Percentiles rank a stretch among this genome's conserved stretches.
phyloP scores from a whole-genome alignment of 192 early-diverging fungal genomes.

The Podila horticola region DNA sequence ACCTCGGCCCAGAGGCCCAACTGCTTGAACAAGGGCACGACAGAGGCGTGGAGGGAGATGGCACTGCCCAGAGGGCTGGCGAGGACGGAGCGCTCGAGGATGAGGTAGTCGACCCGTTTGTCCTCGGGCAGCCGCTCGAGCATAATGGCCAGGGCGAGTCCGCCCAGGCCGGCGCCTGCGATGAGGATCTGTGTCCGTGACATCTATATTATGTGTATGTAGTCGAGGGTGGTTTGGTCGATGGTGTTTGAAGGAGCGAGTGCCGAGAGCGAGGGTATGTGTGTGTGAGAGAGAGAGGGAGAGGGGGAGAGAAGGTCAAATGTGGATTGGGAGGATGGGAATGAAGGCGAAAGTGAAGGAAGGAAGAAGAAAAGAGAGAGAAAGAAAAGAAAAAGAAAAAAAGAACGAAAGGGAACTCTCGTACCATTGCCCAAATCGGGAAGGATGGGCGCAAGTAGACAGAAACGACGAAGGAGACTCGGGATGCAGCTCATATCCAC shows the following conservation, averaged over 20 bases:
- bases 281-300: neutral
- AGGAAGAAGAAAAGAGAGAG: neutral
- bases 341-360: neutral
- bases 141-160: constrained; percentile 37
- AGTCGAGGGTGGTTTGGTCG: neutral
- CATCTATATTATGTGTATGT: neutral
- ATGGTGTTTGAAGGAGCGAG: no score
- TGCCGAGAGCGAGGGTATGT: neutral
- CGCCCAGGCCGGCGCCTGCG: constrained; percentile 38
- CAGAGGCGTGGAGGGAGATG: constrained; percentile 40
- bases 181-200: constrained; percentile 35
- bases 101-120: constrained; percentile 43
- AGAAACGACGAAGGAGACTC: no score
- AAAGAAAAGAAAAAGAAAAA: neutral
- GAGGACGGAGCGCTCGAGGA: constrained; percentile 28
- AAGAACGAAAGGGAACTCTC: neutral
- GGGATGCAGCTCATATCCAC: no score
- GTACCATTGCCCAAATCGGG: no score
- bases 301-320: neutral
- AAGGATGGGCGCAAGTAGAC: no score
- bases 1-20: constrained; percentile 36
- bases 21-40: constrained; percentile 38
- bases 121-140: constrained; percentile 39
- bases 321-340: neutral
- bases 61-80: constrained; percentile 37